A percentile compares a stretch with the other conserved stretches of the same genome.
phyloP scores from a whole-genome alignment of 1,139 yeast genomes.

The Lodderomyces elongisporus region DNA sequence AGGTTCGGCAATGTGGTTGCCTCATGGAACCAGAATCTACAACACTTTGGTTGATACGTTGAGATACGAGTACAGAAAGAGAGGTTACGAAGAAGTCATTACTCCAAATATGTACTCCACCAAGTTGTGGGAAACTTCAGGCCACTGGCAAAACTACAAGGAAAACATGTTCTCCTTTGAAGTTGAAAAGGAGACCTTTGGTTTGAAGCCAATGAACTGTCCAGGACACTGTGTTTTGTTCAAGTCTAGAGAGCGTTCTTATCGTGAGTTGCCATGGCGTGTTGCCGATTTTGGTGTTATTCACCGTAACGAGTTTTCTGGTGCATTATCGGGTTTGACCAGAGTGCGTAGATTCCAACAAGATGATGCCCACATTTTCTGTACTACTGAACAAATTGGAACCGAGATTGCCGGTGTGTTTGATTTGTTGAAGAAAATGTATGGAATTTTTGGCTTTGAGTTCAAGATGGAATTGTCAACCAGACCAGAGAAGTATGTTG shows the following conservation, averaged over 20 bases:
- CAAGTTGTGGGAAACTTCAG: slow-evolving; percentile 95
- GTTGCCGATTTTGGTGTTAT: slow-evolving; percentile 94
- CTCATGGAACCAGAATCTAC: slow-evolving; percentile 96
- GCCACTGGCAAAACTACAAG: slow-evolving; percentile 96
- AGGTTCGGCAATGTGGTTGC: slow-evolving; percentile 96
- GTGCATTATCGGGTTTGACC: slow-evolving; percentile 79
- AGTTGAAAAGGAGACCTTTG: slow-evolving; percentile 84
- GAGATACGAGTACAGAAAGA: slow-evolving; percentile 76
- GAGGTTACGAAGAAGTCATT: slow-evolving; percentile 96
- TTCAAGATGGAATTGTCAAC: slow-evolving; percentile 90
- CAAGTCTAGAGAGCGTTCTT: slow-evolving; percentile 82
- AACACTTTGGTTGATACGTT: slow-evolving; percentile 73
- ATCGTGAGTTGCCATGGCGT: slow-evolving; percentile 93
- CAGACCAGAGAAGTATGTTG: slow-evolving; percentile 89
- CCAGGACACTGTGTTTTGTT: slow-evolving; percentile 96
- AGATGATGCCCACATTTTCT: slow-evolving; percentile 97
- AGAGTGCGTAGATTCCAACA: slow-evolving; percentile 98
- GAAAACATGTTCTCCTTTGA: slow-evolving; percentile 97
- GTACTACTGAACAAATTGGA: slow-evolving; percentile 83
- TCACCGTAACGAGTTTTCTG: slow-evolving; percentile 93
- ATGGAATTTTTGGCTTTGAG: slow-evolving; percentile 82
- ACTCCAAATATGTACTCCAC: slow-evolving; percentile 97
- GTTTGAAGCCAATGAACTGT: slow-evolving; percentile 97
- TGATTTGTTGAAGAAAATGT: slow-evolving; percentile 72
- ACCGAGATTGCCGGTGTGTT: slow-evolving; percentile 74